These are phyloP conservation scores for Purpureocillium lavendulum DNA, from an alignment of 2,329 filamentous ascomycete species.

Conservation along the genomic window DNA sequence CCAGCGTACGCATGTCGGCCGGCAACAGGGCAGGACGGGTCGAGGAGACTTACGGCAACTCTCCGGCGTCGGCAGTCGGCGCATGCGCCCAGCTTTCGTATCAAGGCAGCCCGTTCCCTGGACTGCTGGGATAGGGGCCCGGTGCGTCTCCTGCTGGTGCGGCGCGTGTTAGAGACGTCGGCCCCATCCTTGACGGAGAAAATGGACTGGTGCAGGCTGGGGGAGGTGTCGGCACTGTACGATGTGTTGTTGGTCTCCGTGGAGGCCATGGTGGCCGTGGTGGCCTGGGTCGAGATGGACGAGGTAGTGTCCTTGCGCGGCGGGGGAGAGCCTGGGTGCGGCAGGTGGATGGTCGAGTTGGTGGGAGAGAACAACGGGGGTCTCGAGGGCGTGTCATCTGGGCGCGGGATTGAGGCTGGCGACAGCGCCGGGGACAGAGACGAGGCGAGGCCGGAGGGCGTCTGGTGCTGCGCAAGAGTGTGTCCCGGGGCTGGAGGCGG, in stretches of 20 bases:
- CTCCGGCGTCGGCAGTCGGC: conserved; percentile 45
- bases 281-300: conserved; percentile 43
- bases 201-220: conserved; percentile 40
- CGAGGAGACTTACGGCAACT: conserved; percentile 43
- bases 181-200: conserved; percentile 48
- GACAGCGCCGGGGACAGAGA: conserved; percentile 16
- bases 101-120: conserved; percentile 50
- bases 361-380: conserved; percentile 7
- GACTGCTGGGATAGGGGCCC: conserved; percentile 50
- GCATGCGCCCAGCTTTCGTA: conserved; percentile 51
- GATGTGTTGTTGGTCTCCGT: conserved; percentile 40
- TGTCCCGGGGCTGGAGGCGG: conserved; percentile 6
- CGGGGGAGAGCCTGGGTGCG: conserved; percentile 21
- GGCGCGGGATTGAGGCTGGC: conserved; percentile 7
- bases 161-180: conserved; percentile 43
- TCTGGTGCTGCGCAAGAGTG: too few species aligned
- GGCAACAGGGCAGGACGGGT: neutral
- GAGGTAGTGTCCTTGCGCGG: conserved; percentile 42
- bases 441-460: conserved; percentile 7
- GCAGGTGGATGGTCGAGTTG: conserved; percentile 7
- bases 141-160: conserved; percentile 49
- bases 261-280: conserved; percentile 32
- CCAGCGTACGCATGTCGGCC: neutral
- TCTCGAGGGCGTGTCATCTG: conserved; percentile 4
- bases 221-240: conserved; percentile 45